phyloP scores from a whole-genome alignment of 2,329 filamentous ascomycete species.

The Arthroderma uncinatum region DNA sequence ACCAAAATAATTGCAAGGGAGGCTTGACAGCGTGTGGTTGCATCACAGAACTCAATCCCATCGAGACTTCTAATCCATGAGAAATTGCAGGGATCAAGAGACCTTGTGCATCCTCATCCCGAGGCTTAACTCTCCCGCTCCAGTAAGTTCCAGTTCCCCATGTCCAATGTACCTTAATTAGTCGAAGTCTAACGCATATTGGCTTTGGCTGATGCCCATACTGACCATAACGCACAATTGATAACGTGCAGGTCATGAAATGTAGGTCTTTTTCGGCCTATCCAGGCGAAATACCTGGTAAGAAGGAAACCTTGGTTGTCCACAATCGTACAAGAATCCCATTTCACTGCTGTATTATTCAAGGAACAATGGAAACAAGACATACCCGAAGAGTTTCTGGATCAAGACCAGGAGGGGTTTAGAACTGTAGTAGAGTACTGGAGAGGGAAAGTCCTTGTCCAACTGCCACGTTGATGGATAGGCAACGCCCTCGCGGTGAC shows the following conservation, averaged over 20 bases:
- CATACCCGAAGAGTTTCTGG: neutral
- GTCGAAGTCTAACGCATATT: neutral
- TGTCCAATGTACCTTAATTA: neutral
- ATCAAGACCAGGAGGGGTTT: too few species aligned
- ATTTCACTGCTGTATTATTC: neutral
- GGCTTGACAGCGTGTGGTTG: neutral
- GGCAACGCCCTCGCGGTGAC: neutral
- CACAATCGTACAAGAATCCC: neutral
- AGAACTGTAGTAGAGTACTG: neutral
- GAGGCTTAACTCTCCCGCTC: neutral
- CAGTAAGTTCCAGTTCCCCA: neutral
- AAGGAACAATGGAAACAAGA: neutral
- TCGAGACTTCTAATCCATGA: neutral
- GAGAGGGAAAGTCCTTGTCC: neutral
- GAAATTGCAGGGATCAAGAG: conserved; percentile 1
- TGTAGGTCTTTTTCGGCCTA: too few species aligned
- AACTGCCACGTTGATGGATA: neutral
- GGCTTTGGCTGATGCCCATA: neutral
- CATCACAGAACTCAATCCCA: neutral
- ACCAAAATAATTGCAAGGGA: neutral
- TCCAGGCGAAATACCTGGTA: too few species aligned
- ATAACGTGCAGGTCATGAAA: too few species aligned
- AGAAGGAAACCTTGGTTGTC: too few species aligned
- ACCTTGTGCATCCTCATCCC: neutral
- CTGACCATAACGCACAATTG: neutral